Evolutionary conservation across 345 rosid genomes (phyloP), one percentile per base, ranked within the genome.

Genomic region (Boechera divaricarpa): DNA sequence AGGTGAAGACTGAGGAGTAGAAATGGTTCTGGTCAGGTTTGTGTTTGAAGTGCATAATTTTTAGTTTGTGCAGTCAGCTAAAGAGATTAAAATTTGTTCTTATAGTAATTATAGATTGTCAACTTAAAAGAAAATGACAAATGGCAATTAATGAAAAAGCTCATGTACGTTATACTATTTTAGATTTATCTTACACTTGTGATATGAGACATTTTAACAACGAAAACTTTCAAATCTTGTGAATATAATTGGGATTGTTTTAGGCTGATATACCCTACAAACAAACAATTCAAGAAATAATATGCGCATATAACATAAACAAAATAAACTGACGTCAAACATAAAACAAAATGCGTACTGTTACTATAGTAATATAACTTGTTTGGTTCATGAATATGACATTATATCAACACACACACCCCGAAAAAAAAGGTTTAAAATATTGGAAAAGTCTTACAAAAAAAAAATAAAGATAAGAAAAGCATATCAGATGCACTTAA

Each of bases 371-470:
- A 38, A 52, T n/a, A 36, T 31, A 51, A 59, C 56, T 68, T 69
- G 76, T 3, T 45, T 12, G 66, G 67, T 70, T 63, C 67, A 77
- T 77, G 80, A 77, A 77, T 41, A 52, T 8, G 71, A 63, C 71
- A 10, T 61, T 15, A 6, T 42, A 76, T 21, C 64, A 32, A 76
- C 49, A 76, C 70, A 76, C 35, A 62, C 75, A 61, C 10, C 66
- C 76, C 76, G 52, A 35, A 47, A 63, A 63, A 35, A 2, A 44
- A 65, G 69, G 69, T 63, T 21, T 18, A 69, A 60, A 8, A 6
- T 8, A 21, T 2, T 31, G 39, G 57, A 61, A 61, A 76, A 76
- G 63, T 76, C 53, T 60, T 8, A 58, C 57, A 28, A 28, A 2
- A 28, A 21, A 21, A n/a, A 32, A 18, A 12, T 21, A n/a, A 35